Conservation (phyloP, 1,139 yeast species). For the Hyphopichia khmerensis region DNA sequence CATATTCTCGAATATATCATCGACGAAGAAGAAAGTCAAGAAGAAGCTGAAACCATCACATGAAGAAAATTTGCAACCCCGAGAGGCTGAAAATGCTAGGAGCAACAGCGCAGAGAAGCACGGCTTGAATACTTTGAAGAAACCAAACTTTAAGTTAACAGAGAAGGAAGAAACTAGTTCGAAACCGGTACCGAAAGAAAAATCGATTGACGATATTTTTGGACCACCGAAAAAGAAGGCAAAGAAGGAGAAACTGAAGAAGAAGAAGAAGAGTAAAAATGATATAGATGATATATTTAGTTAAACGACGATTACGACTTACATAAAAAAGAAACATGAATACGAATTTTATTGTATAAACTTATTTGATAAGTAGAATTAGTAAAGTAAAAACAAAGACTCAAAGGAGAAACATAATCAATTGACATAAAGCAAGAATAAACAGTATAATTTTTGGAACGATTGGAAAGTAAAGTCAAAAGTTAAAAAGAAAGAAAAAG, state of each 20-base stretch:
- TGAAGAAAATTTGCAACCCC: neutral
- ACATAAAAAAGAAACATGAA: neutral
- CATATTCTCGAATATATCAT: neutral
- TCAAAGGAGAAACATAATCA: too few species aligned
- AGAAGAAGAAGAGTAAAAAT: conserved; percentile 26
- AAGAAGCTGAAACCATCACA: neutral
- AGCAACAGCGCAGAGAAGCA: too few species aligned
- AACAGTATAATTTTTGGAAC: too few species aligned
- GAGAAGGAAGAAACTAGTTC: neutral
- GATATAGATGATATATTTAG: conserved; percentile 66
- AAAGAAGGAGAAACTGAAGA: conserved; percentile 1
- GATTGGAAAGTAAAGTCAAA: too few species aligned
- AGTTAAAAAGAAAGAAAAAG: too few species aligned
- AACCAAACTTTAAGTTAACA: neutral
- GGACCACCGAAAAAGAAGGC: neutral
- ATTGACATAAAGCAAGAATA: too few species aligned
- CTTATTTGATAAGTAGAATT: neutral
- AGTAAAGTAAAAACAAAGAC: too few species aligned
- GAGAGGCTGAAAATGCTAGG: too few species aligned
- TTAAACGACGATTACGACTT: conserved; percentile 6
- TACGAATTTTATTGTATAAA: neutral
- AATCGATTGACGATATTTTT: conserved; percentile 4
- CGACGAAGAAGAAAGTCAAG: neutral
- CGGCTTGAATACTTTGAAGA: too few species aligned
- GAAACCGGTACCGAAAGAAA: neutral